A percentile compares a stretch with the other conserved stretches of the same genome.
Conservation (phyloP, 2,329 filamentous ascomycete genomes). For the Phyllosticta paracitricarpa region DNA sequence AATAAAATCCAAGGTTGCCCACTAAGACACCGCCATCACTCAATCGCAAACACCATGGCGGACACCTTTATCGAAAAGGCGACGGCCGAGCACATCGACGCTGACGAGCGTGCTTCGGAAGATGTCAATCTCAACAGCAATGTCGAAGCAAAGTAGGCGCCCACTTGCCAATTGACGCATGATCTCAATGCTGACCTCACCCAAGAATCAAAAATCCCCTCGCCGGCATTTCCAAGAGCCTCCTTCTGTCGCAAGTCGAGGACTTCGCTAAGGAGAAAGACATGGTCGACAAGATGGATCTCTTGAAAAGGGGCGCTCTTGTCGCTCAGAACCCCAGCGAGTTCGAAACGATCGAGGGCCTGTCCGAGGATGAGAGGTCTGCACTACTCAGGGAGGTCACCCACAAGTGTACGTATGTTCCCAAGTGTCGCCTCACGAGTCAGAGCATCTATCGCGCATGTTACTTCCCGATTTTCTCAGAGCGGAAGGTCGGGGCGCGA, state of each 20-base stretch:
- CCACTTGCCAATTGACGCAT: background rate
- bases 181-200: background rate
- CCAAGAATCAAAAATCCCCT: conserved; percentile 47
- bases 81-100: conserved; percentile 1
- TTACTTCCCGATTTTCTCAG: background rate
- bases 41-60: background rate
- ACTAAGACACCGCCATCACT: background rate
- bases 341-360: conserved; percentile 52
- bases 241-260: conserved; percentile 46
- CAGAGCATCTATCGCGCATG: background rate
- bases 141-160: conserved; percentile 8
- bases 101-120: conserved; percentile 1
- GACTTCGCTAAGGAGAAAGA: conserved; percentile 52
- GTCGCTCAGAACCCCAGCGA: conserved; percentile 59
- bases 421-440: background rate
- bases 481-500: background rate
- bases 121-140: conserved; percentile 11
- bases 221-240: conserved; percentile 41
- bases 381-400: conserved; percentile 51
- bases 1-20: background rate
- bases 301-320: conserved; percentile 60
- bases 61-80: conserved; percentile 5
- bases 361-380: conserved; percentile 50
- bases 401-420: conserved; percentile 54
- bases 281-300: conserved; percentile 46